Evolutionary conservation across 75 land plant genomes (phyloP).

Genomic region (Picea sitchensis): DNA sequence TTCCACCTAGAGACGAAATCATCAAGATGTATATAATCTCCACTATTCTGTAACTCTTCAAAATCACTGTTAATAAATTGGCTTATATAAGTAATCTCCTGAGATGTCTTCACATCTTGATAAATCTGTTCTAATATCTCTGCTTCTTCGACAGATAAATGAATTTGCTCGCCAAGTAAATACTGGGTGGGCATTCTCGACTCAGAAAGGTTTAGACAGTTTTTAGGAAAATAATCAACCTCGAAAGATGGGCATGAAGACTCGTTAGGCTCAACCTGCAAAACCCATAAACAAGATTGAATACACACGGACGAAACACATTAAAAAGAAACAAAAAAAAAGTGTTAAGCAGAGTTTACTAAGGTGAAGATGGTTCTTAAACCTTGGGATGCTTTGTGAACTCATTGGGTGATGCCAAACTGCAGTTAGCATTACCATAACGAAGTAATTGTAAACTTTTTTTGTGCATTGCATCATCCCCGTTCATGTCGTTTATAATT

Average conservation of each 20-base stretch:
- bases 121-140: neutral
- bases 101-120: neutral
- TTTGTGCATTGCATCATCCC: neutral
- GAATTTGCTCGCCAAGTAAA: neutral
- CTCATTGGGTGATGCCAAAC: neutral
- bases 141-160: neutral
- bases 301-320: neutral
- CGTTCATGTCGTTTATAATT: constrained; percentile 1
- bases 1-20: neutral
- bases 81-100: neutral
- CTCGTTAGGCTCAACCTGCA: neutral
- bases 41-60: neutral
- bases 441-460: neutral
- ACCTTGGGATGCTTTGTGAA: neutral
- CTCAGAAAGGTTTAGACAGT: neutral
- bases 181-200: neutral
- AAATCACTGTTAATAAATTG: neutral
- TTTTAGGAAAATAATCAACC: neutral
- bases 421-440: neutral
- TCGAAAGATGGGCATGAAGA: neutral
- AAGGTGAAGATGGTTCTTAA: too few relatives aligned
- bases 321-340: neutral
- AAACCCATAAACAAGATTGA: neutral
- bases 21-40: neutral
- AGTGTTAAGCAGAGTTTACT: neutral